phyloP scores from a whole-genome alignment of 305 asterid species.

The Fraxinus greggii region DNA sequence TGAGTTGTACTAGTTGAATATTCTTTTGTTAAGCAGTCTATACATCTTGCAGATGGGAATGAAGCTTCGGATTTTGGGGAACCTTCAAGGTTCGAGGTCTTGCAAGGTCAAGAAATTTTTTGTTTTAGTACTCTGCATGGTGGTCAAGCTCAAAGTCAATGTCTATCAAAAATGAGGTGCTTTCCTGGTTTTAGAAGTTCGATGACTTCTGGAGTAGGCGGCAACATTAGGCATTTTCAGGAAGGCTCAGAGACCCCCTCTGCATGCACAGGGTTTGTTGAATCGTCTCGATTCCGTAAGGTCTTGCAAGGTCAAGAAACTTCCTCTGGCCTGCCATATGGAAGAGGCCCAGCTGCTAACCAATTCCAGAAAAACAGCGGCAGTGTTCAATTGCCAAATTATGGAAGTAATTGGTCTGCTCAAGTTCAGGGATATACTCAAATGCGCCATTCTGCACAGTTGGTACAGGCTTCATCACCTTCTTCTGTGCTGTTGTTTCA shows the following conservation, averaged over 20 bases:
- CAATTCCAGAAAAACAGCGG: constrained; percentile 35
- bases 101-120: constrained; percentile 99
- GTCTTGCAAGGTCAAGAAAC: constrained; percentile 99
- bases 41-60: constrained; percentile 49
- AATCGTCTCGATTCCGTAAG: constrained; percentile 67
- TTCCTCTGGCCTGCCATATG: constrained; percentile 35
- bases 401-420: constrained; percentile 51
- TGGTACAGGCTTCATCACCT: constrained; percentile 45
- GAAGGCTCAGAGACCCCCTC: constrained; percentile 40
- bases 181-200: constrained; percentile 40
- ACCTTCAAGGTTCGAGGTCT: constrained; percentile 90
- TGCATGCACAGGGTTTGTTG: constrained; percentile 39
- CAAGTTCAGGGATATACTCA: constrained; percentile 34
- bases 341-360: constrained; percentile 41
- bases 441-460: constrained; percentile 31
- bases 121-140: constrained; percentile 43
- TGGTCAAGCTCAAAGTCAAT: constrained; percentile 49
- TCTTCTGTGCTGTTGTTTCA: constrained; percentile 51
- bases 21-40: not conserved
- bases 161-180: constrained; percentile 47
- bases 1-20: not conserved
- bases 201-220: constrained; percentile 32
- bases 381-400: constrained; percentile 37
- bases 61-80: constrained; percentile 72
- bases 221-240: constrained; percentile 33